Conservation (phyloP, 192 early-diverging fungal genomes). For the Podila epicladia region DNA sequence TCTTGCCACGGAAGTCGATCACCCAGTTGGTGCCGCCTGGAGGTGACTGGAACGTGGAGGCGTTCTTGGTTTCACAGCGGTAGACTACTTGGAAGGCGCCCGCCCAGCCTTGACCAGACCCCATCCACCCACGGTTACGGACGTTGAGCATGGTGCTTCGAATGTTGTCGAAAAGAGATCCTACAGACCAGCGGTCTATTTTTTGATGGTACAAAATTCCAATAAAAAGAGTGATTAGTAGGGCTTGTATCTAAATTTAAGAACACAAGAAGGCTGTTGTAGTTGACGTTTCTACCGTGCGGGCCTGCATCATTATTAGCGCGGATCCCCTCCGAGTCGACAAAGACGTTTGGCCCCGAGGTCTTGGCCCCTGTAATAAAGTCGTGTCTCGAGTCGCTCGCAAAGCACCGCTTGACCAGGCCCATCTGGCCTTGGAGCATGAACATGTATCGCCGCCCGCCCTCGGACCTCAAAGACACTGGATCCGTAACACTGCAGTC, state of each 20-base stretch:
- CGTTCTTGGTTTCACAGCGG: conserved; percentile 1
- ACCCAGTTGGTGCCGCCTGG: conserved; percentile 40
- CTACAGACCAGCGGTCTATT: conserved; percentile 35
- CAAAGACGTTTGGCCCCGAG: conserved; percentile 38
- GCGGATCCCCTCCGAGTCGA: conserved; percentile 33
- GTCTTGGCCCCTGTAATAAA: conserved; percentile 33
- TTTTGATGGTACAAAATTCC: background rate
- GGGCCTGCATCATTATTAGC: conserved; percentile 47
- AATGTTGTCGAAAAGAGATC: conserved; percentile 36
- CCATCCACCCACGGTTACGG: conserved; percentile 40
- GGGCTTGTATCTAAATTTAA: background rate
- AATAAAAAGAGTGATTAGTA: background rate
- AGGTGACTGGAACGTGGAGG: conserved; percentile 27
- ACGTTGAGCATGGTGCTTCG: conserved; percentile 19
- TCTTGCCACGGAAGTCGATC: conserved; percentile 9
- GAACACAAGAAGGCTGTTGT: no score
- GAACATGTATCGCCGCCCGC: conserved; percentile 38
- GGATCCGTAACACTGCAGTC: conserved; percentile 24
- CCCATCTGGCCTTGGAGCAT: conserved; percentile 42
- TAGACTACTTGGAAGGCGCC: conserved; percentile 36
- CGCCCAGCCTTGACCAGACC: conserved; percentile 44
- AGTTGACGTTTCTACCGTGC: conserved; percentile 6
- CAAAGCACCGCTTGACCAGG: conserved; percentile 35
- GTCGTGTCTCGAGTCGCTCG: conserved; percentile 29
- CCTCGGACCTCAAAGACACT: conserved; percentile 11